Evolutionary conservation across 805 yeast genomes (phyloP).

Genomic region (Candida incommunis): DNA sequence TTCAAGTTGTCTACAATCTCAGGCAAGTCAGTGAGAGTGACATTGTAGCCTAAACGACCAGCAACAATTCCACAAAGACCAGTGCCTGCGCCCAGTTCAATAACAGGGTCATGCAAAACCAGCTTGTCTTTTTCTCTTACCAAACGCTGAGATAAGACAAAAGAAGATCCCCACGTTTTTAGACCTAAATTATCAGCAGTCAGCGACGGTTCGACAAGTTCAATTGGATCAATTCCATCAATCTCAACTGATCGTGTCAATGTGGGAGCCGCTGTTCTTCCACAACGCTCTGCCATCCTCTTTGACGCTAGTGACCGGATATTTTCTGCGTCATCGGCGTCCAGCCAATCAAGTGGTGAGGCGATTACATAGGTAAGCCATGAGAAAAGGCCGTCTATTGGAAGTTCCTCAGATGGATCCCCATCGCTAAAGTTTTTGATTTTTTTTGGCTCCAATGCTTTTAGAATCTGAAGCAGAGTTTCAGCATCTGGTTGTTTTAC

Average conservation of each 20-base stretch:
- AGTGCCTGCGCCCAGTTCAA: constrained; percentile 90
- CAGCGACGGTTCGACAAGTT: constrained; percentile 66
- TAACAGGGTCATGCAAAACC: constrained; percentile 14
- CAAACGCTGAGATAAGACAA: constrained; percentile 48
- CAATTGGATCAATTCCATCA: constrained; percentile 22
- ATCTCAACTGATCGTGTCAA: constrained; percentile 45
- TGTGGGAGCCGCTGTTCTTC: constrained; percentile 70
- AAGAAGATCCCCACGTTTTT: constrained; percentile 93
- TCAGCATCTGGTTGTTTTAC: constrained; percentile 9
- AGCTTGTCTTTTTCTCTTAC: constrained; percentile 12
- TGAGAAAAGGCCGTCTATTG: constrained; percentile 13
- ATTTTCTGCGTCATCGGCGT: constrained; percentile 19
- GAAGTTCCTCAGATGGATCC: constrained; percentile 5
- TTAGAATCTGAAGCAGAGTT: constrained; percentile 8
- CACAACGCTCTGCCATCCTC: constrained; percentile 68
- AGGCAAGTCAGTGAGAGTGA: constrained; percentile 60
- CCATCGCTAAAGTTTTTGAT: constrained; percentile 8
- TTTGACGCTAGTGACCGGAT: constrained; percentile 45
- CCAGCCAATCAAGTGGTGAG: constrained; percentile 30
- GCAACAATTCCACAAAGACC: constrained; percentile 77
- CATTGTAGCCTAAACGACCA: constrained; percentile 34
- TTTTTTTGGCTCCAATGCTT: constrained; percentile 6
- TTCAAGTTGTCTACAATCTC: constrained; percentile 60
- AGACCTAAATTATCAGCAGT: constrained; percentile 80
- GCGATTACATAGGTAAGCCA: constrained; percentile 22